Base-by-base conservation (phyloP, 2,329 filamentous ascomycete species). In the Aureobasidium sp. region DNA sequence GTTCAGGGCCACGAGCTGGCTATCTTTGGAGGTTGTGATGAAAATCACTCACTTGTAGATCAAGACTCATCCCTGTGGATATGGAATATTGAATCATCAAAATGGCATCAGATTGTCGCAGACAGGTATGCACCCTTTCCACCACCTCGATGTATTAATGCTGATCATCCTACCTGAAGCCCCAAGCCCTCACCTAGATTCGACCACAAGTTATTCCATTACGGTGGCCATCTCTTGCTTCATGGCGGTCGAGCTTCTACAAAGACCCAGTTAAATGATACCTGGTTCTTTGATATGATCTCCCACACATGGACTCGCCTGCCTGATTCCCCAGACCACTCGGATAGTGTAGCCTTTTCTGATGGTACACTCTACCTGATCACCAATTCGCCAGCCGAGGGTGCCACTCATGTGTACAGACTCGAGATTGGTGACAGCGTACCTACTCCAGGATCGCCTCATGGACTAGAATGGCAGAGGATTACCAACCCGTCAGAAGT, bases 251-350 rank as follows among this genome's bases (percentile, higher is more conserved):
- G 90, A 3, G 88, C 85, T 67, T 79, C 88, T 0, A 79, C 81
- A 6, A 79, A 75, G 29, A 87, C 84, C 11, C 77, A 84, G 3
- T 77, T 88, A 3, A 76, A 78, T 11, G 90, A 95, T 69, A 73
- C 92, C 6, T 95, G 90, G 90, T 83, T 84, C 0, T 95, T 95
- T 69, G 84, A 87, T 68, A 73, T 93, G 25, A 76, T 75, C 50
- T 79, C 78, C 8, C 76, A 79, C 57, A 77, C 79, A 1, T 95
- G 90, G 90, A 83, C 78, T 40, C 79, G 86, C 67, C 78, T 89
- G 15, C 66, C 68, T 3, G 65, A 64, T 49, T 67, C 69, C 9
- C 69, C 70, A n/a, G 64, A 68, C 8, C 64, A 63, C 3, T 67
- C 64, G 7, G 61, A 71, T 1, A 75, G 73, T 57, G 71, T 71